A percentile compares a stretch with the other conserved stretches of the same genome.
phyloP scores from a whole-genome alignment of 2,329 filamentous ascomycete species.

The Tolypocladium nubicola region DNA sequence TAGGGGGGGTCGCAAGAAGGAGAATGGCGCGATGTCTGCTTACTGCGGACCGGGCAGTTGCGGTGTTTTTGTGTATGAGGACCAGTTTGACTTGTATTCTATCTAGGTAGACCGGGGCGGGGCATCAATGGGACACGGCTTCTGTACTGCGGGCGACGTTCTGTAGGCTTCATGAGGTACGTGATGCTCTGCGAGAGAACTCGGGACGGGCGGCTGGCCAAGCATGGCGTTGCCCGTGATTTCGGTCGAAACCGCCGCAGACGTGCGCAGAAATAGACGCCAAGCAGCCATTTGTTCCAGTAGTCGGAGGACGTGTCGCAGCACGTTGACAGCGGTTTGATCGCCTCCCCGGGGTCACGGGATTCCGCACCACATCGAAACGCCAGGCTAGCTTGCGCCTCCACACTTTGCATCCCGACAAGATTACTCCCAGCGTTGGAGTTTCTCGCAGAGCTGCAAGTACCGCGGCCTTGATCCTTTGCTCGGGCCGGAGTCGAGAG shows the following conservation, averaged over 20 bases:
- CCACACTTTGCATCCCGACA: neutral
- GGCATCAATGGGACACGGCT: neutral
- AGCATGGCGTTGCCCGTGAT: neutral
- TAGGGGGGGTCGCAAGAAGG: neutral
- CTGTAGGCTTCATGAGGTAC: neutral
- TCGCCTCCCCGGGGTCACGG: neutral
- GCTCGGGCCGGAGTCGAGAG: too few relatives aligned
- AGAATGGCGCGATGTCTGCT: conserved; percentile 3
- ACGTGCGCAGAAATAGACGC: neutral
- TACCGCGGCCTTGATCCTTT: neutral
- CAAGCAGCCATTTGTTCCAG: neutral
- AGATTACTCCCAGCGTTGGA: neutral
- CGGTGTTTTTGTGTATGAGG: neutral
- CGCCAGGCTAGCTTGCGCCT: neutral
- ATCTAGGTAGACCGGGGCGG: conserved; percentile 1
- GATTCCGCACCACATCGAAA: neutral
- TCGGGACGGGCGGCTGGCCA: neutral
- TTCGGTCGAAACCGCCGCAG: neutral
- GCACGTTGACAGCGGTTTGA: neutral
- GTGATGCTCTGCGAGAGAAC: neutral
- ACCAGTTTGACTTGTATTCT: neutral
- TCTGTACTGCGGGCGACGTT: neutral
- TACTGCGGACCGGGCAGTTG: neutral
- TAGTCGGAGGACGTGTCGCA: neutral
- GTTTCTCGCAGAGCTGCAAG: fast-evolving